Percentiles rank a stretch among this genome's conserved stretches.
Evolutionary conservation across 2,329 filamentous ascomycete species (phyloP).

Genomic region (Orbilia oligospora): DNA sequence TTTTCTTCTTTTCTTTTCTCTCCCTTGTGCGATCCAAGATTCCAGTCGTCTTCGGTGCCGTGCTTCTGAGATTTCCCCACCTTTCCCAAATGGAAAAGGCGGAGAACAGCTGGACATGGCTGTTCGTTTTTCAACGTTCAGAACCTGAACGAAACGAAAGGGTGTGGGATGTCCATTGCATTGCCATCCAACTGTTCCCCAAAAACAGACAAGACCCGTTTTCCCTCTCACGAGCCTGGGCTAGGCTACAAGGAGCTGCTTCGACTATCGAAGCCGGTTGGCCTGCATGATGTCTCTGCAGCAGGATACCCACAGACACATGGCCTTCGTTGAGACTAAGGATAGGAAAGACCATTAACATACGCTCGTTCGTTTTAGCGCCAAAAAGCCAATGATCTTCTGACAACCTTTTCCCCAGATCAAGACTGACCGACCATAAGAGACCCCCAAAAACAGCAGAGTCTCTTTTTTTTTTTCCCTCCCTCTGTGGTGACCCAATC

Average conservation of each 20-base stretch:
- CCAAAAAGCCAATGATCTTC: slow-evolving; percentile 60
- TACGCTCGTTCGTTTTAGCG: slow-evolving; percentile 52
- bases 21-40: slow-evolving; percentile 45
- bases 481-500: slow-evolving; percentile 46
- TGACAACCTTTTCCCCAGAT: slow-evolving; percentile 58
- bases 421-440: slow-evolving; percentile 27
- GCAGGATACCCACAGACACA: slow-evolving; percentile 39
- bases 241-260: slow-evolving; percentile 25
- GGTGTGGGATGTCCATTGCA: slow-evolving; percentile 42
- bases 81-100: slow-evolving; percentile 55
- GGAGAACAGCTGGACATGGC: slow-evolving; percentile 38
- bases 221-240: slow-evolving; percentile 14
- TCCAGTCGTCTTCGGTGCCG: slow-evolving; percentile 10
- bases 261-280: slow-evolving; percentile 28
- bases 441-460: slow-evolving; percentile 50
- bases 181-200: slow-evolving; percentile 15
- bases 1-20: no score
- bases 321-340: slow-evolving; percentile 27
- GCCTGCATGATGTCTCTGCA: slow-evolving; percentile 49
- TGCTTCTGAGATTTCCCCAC: slow-evolving; percentile 37
- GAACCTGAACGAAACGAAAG: background rate
- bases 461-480: slow-evolving; percentile 12
- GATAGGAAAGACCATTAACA: slow-evolving; percentile 15
- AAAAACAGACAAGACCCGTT: slow-evolving; percentile 22
- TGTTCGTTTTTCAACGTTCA: slow-evolving; percentile 38